Conservation (phyloP, 352 stramenopile genomes). For the Phytopythium boreale region DNA sequence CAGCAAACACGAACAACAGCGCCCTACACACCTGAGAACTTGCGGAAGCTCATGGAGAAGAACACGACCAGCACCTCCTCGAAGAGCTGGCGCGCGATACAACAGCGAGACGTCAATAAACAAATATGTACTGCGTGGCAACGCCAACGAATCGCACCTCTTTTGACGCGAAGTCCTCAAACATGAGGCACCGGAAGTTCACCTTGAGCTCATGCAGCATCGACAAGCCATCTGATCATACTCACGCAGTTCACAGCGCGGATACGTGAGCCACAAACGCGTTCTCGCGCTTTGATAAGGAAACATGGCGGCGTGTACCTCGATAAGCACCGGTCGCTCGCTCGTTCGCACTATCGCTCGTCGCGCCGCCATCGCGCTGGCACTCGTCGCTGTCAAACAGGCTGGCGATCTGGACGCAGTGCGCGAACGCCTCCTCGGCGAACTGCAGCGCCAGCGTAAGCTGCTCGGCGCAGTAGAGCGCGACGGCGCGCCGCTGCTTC, state of each 20-base stretch:
- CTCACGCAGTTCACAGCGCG: neutral
- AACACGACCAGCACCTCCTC: slow-evolving; percentile 64
- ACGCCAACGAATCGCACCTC: slow-evolving; percentile 10
- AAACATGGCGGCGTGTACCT: neutral
- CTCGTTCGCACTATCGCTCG: no score
- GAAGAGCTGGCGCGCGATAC: slow-evolving; percentile 31
- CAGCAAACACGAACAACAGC: neutral
- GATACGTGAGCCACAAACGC: neutral
- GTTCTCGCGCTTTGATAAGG: neutral
- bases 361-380: neutral
- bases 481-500: slow-evolving; percentile 25
- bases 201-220: slow-evolving; percentile 53
- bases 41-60: slow-evolving; percentile 75
- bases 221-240: neutral
- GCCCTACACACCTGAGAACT: slow-evolving; percentile 26
- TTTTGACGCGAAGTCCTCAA: slow-evolving; percentile 36
- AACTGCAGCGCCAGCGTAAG: slow-evolving; percentile 70
- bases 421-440: slow-evolving; percentile 62
- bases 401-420: slow-evolving; percentile 63
- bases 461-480: slow-evolving; percentile 57
- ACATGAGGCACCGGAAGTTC: slow-evolving; percentile 50
- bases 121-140: neutral
- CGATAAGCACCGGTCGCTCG: neutral
- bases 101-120: neutral
- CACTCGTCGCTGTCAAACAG: slow-evolving; percentile 36